Evolutionary conservation across 1,284 basidiomycete genomes (phyloP), one percentile per base, ranked within the genome.

Genomic region (Bondarzewia mesenterica): DNA sequence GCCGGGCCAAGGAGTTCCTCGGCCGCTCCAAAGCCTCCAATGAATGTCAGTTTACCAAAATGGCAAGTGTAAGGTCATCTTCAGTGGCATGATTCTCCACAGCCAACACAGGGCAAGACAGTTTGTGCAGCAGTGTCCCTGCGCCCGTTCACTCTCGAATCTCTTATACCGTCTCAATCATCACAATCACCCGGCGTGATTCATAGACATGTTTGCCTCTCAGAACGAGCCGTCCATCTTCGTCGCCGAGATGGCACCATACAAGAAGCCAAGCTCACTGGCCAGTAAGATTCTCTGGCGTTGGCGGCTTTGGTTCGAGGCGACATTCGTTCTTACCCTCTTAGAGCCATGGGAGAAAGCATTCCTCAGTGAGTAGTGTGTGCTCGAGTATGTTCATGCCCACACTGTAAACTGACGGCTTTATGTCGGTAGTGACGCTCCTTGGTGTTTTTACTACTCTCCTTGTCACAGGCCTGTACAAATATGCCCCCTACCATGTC

Each of bases 401-500:
- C 8, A 45, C 15, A 16, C 27, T 29, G 6, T 18, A 7, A n/a
- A 6, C 23, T 36, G 22, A 23, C 20, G 20, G 41, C 38, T 43
- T 14, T 7, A 35, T 14, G 18, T 40, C 2, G 14, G 54, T 18
- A 54, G 52, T 54, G 42, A 10, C 22, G 1, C 40, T 53, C 18
- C 46, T 54, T 36, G 35, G 21, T 32, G 12, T 47, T 4, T 50
- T 54, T 16, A 54, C 44, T 42, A 46, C 39, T 2, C 35, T 54
- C 35, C 27, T 54, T 38, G 38, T 54, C 44, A 54, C 48, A 14
- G 52, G 52, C 42, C 39, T 54, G 7, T 50, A 47, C 36, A 49
- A 49, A 44, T 54, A 54, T 48, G 46, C 54, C 45, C 52, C 52
- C 4, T 53, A 54, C 39, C 52, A 54, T 26, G 42, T 54, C 35